These are phyloP conservation scores for Colletotrichum tanaceti DNA, from an alignment of 2,329 filamentous ascomycete species.

Conservation along the genomic window DNA sequence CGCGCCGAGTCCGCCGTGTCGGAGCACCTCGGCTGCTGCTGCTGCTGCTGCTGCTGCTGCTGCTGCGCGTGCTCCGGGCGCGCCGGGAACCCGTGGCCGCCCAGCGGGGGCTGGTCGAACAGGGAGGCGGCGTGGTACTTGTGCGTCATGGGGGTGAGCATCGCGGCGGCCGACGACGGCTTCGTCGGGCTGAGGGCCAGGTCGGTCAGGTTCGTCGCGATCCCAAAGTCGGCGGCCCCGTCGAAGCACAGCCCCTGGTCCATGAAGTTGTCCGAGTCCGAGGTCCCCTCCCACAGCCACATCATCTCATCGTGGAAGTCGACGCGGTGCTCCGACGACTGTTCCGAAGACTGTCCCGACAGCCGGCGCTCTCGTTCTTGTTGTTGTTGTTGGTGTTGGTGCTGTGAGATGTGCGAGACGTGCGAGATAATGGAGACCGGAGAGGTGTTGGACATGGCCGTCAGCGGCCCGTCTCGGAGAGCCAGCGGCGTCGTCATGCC, in stretches of 20 bases:
- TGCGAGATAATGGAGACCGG: neutral
- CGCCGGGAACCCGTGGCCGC: too few relatives aligned
- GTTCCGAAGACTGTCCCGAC: constrained; percentile 7
- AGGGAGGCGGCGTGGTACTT: neutral
- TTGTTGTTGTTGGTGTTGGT: too few relatives aligned
- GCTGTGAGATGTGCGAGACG: too few relatives aligned
- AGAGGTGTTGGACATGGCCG: neutral
- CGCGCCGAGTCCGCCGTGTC: neutral
- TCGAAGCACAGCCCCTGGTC: neutral
- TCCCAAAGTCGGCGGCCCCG: neutral
- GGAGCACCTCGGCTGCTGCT: too few relatives aligned
- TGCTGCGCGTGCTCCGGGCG: too few relatives aligned
- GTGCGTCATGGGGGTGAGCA: neutral
- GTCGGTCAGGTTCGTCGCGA: neutral
- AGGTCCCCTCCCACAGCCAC: neutral
- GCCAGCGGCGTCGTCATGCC: constrained; percentile 1
- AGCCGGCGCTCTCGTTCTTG: neutral
- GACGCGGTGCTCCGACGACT: too few relatives aligned
- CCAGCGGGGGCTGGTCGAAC: neutral
- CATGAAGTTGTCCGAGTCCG: neutral
- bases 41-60: too few relatives aligned
- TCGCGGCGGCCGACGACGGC: too few relatives aligned
- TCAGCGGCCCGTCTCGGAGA: neutral
- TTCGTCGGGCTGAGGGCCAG: neutral
- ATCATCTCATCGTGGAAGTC: constrained; percentile 1